Conservation (phyloP, 1,284 basidiomycete genomes). For the Ceratobasidium sp. region DNA sequence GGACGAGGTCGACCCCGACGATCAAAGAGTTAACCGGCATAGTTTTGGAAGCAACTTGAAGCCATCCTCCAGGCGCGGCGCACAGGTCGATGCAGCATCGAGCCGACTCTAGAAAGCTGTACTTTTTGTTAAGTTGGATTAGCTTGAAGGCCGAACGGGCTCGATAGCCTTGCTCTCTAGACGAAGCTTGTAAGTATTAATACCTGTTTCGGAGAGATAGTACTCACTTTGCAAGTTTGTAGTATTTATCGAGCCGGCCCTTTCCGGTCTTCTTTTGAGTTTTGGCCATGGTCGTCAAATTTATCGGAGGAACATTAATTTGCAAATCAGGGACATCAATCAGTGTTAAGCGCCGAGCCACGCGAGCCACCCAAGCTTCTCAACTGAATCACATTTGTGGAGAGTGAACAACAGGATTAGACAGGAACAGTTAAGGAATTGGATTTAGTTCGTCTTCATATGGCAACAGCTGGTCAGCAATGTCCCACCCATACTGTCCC, state of each 20-base stretch:
- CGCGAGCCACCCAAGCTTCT: too few species aligned
- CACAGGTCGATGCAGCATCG: conserved; percentile 98
- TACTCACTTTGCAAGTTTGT: conserved; percentile 89
- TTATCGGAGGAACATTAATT: not conserved
- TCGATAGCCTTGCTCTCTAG: conserved; percentile 96
- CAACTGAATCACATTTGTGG: too few species aligned
- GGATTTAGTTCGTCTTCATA: not conserved
- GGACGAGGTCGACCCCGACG: conserved; percentile 96
- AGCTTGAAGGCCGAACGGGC: conserved; percentile 99
- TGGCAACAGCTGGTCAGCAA: not conserved
- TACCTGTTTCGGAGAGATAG: conserved; percentile 12
- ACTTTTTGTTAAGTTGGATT: conserved; percentile 99
- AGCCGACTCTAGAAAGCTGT: conserved; percentile 89
- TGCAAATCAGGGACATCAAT: conserved; percentile 13
- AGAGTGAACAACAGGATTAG: too few species aligned
- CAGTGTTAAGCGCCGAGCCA: too few species aligned
- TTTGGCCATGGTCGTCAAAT: conserved; percentile 71
- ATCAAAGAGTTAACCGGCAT: conserved; percentile 98
- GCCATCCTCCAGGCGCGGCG: conserved; percentile 99
- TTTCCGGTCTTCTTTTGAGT: conserved; percentile 92
- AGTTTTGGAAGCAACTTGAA: conserved; percentile 98
- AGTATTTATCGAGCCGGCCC: conserved; percentile 95
- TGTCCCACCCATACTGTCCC: not conserved
- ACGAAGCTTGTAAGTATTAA: conserved; percentile 44
- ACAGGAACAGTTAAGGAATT: not conserved